Base-by-base conservation (phyloP, 257 asterid genomes). In the Primulina huaijiensis region DNA sequence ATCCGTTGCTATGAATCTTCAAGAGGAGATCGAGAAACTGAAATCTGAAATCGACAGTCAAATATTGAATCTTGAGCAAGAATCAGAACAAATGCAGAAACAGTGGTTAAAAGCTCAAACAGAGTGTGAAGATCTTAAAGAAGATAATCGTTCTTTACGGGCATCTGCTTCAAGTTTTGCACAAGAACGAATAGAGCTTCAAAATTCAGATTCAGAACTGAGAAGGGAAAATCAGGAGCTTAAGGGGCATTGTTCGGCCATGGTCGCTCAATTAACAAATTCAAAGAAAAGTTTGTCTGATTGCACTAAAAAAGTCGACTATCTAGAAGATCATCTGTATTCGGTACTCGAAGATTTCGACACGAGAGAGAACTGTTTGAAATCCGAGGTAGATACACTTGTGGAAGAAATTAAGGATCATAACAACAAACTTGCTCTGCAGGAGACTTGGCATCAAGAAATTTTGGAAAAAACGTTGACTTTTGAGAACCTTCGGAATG, bases 311-410 rank as follows among this genome's bases (percentile, higher is more conserved):
- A 84, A 74, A 74, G 79, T 83, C 40, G 80, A 80, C 68, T 72
- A 72, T 74, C 69, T 87, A 33, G 95, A 89, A 72, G 82, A 69
- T 74, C 84, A 71, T 72, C 86, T 89, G 62, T 20, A 74, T 67
- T 80, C 84, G 7, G 52, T 67, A 75, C 62, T 76, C 61, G 80
- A 79, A 20, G 83, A 78, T 14, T 87, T 83, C 77, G 64, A 84
- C 62, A 53, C 59, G 58, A 78, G 81, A 74, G 96, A 88, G 64
- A 81, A 67, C 62, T 71, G 53, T 60, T 64, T 88, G 61, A 79
- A 74, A 12, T 81, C 79, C 21, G 83, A 84, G 74, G 27, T 90
- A 27, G 85, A 86, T 52, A 74, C 75, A 72, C 87, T 88, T 67
- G 77, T 82, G 74, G 77, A 73, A 70, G 86, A 87, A 70, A 77